A percentile compares a stretch with the other conserved stretches of the same genome.
phyloP scores from a whole-genome alignment of 352 stramenopile species.

The Pythium pyrilobum region DNA sequence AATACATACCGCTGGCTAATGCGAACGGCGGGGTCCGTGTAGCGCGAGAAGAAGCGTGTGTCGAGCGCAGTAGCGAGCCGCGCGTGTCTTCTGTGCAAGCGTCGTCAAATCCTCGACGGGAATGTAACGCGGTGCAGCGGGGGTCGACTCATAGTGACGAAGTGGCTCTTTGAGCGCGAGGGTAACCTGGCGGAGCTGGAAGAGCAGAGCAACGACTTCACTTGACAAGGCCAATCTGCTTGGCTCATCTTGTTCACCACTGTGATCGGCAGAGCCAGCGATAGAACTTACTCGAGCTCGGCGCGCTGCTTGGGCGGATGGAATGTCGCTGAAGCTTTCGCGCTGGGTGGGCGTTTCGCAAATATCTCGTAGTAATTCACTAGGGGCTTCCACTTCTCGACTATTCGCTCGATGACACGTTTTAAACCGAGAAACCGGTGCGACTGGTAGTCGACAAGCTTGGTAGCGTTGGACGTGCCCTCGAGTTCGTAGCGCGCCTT shows the following conservation, averaged over 20 bases:
- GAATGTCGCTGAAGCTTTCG: not conserved
- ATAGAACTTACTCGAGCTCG: not conserved
- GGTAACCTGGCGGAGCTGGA: not conserved
- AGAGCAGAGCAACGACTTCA: conserved; percentile 5
- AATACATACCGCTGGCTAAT: not conserved
- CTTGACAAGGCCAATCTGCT: not conserved
- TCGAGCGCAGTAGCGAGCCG: not conserved
- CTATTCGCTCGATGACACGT: not conserved
- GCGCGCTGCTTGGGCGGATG: not conserved
- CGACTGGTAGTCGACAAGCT: conserved; percentile 5
- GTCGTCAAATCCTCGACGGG: not conserved
- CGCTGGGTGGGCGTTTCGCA: not conserved
- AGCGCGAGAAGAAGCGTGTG: not conserved
- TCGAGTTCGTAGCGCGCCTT: not conserved
- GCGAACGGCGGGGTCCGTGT: not conserved
- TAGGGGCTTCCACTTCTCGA: conserved; percentile 1
- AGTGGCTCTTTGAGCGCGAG: not conserved
- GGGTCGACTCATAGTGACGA: not conserved
- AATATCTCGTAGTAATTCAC: not conserved
- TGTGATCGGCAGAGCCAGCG: not conserved
- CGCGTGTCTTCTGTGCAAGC: not conserved
- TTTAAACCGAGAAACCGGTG: conserved; percentile 3
- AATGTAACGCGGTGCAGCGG: not conserved
- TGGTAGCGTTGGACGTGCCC: not conserved
- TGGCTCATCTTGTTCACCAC: not conserved